Evolutionary conservation across 306 rosid genomes (phyloP).

Genomic region (Gastrolobium villosum): DNA sequence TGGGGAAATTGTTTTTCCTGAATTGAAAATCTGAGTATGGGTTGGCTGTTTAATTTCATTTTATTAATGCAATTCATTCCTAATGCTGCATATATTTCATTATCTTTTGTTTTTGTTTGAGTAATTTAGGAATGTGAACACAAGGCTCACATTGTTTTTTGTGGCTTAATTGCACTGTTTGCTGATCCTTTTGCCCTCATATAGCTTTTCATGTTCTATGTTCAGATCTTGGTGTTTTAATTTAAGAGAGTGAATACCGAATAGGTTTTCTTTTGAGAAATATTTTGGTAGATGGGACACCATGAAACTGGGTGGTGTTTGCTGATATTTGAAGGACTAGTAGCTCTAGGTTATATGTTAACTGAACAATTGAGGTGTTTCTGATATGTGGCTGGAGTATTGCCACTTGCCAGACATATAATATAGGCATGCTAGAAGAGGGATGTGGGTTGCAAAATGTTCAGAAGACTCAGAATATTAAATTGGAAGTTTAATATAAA

Average conservation of each 20-base stretch:
- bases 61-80: slow-evolving; percentile 23
- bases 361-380: background rate
- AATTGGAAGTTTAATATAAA: slow-evolving; percentile 27
- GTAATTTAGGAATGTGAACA: slow-evolving; percentile 29
- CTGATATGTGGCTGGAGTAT: slow-evolving; percentile 37
- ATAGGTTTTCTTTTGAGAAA: slow-evolving; percentile 21
- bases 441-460: slow-evolving; percentile 10
- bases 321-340: slow-evolving; percentile 14
- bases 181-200: slow-evolving; percentile 18
- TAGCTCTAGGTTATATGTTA: slow-evolving; percentile 26
- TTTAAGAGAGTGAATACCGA: slow-evolving; percentile 1
- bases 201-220: background rate
- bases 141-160: slow-evolving; percentile 20
- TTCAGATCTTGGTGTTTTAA: slow-evolving; percentile 9
- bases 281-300: slow-evolving; percentile 28
- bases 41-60: slow-evolving; percentile 23
- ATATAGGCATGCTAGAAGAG: slow-evolving; percentile 21
- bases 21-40: slow-evolving; percentile 30
- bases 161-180: slow-evolving; percentile 32
- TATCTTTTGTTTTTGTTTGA: slow-evolving; percentile 23
- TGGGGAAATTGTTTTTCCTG: slow-evolving; percentile 27
- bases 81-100: slow-evolving; percentile 1
- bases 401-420: slow-evolving; percentile 13
- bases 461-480: background rate
- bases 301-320: slow-evolving; percentile 23